phyloP scores from a whole-genome alignment of 495 filamentous ascomycete genomes.

The Glutinoglossum americanum region DNA sequence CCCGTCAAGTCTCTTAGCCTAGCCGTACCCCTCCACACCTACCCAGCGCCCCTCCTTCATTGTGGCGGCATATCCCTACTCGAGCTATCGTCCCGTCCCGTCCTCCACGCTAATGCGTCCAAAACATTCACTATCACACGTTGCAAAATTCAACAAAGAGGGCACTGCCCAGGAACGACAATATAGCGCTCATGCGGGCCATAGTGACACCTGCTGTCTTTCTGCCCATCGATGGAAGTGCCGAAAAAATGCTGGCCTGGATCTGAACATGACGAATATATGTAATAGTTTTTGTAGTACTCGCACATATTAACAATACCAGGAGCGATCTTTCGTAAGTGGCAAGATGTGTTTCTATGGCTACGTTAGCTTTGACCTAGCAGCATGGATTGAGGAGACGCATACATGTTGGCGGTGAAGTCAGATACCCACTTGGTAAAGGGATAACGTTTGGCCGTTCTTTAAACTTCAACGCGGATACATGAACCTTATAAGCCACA shows the following conservation, averaged over 20 bases:
- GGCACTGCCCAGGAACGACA: slow-evolving; percentile 4
- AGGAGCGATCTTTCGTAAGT: neutral
- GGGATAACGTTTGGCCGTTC: neutral
- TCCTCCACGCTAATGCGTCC: neutral
- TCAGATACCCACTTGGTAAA: neutral
- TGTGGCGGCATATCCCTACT: neutral
- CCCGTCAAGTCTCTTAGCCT: neutral
- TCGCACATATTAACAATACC: slow-evolving; percentile 2
- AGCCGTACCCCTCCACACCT: neutral
- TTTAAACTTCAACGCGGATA: neutral
- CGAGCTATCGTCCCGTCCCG: slow-evolving; percentile 1
- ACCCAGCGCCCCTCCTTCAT: neutral
- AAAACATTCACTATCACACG: neutral
- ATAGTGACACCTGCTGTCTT: neutral
- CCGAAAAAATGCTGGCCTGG: slow-evolving; percentile 6
- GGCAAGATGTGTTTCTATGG: neutral
- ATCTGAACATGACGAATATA: slow-evolving; percentile 4
- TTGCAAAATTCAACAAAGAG: slow-evolving; percentile 3
- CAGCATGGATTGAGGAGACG: neutral
- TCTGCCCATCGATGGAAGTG: slow-evolving; percentile 5
- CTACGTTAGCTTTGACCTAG: neutral
- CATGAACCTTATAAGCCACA: neutral
- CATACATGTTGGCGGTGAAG: neutral
- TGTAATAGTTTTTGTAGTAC: slow-evolving; percentile 3
- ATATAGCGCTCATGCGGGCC: slow-evolving; percentile 5